phyloP scores from a whole-genome alignment of 1,284 basidiomycete species.

The Ustilago nuda region DNA sequence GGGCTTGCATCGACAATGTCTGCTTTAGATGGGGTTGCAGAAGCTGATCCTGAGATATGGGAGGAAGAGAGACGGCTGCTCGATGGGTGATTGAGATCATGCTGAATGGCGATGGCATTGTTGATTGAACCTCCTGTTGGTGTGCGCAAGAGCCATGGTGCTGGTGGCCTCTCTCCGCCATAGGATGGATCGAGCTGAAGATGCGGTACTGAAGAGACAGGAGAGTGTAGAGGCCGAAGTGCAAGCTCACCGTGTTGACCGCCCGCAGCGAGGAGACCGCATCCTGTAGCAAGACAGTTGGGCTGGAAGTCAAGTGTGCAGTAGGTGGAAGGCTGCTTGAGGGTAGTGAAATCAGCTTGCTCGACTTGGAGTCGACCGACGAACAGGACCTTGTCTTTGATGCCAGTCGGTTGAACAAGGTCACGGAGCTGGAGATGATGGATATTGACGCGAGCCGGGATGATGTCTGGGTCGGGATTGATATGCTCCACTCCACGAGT shows the following conservation, averaged over 20 bases:
- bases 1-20: slow-evolving; percentile 20
- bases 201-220: slow-evolving; percentile 13
- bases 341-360: slow-evolving; percentile 48
- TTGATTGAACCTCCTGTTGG: slow-evolving; percentile 79
- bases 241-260: slow-evolving; percentile 84
- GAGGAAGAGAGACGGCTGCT: slow-evolving; percentile 8
- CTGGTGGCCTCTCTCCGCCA: slow-evolving; percentile 35
- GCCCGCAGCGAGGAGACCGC: slow-evolving; percentile 80
- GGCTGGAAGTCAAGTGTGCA: slow-evolving; percentile 78
- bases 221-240: slow-evolving; percentile 73
- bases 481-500: slow-evolving; percentile 26
- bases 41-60: not conserved
- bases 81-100: slow-evolving; percentile 31
- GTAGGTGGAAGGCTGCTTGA: slow-evolving; percentile 72
- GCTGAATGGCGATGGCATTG: slow-evolving; percentile 76
- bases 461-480: slow-evolving; percentile 35
- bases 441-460: slow-evolving; percentile 54
- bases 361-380: slow-evolving; percentile 53
- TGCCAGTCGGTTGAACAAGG: slow-evolving; percentile 45
- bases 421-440: slow-evolving; percentile 59
- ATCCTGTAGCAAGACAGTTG: slow-evolving; percentile 72
- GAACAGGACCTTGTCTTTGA: slow-evolving; percentile 52
- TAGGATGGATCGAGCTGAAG: slow-evolving; percentile 15
- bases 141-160: slow-evolving; percentile 70
- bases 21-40: slow-evolving; percentile 10